These are phyloP conservation scores for Arctium lappa DNA, from an alignment of 129 eudicot species.

Conservation along the genomic window DNA sequence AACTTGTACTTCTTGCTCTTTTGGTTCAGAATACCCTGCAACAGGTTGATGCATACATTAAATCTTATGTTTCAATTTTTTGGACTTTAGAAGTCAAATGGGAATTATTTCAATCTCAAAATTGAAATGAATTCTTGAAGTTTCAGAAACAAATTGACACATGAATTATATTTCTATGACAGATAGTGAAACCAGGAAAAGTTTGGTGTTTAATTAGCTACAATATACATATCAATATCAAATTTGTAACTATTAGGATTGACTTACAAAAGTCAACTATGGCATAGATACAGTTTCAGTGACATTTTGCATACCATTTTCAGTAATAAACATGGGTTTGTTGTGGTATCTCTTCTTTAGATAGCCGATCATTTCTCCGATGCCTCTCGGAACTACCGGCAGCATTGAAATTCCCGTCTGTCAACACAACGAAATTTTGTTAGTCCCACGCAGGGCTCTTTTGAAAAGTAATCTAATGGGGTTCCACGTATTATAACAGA, in stretches of 20 bases:
- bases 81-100: neutral
- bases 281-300: neutral
- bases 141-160: neutral
- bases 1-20: constrained; percentile 1
- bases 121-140: neutral
- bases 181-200: neutral
- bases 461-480: neutral
- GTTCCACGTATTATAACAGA: too few species aligned
- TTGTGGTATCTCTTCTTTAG: constrained; percentile 64
- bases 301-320: constrained; percentile 63
- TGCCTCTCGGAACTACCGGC: constrained; percentile 77
- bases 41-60: neutral
- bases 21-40: constrained; percentile 54
- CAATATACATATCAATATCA: constrained; percentile 1
- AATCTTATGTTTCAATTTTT: neutral
- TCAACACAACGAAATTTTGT: neutral
- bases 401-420: constrained; percentile 55
- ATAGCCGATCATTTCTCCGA: constrained; percentile 57
- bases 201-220: neutral
- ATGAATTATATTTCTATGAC: neutral
- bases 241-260: neutral
- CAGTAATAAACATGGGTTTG: constrained; percentile 80
- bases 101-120: neutral
- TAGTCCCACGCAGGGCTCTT: neutral
- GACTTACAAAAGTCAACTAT: constrained; percentile 4